These are phyloP conservation scores for Penicillium oxalicum DNA, from an alignment of 2,329 filamentous ascomycete genomes.

Conservation along the genomic window DNA sequence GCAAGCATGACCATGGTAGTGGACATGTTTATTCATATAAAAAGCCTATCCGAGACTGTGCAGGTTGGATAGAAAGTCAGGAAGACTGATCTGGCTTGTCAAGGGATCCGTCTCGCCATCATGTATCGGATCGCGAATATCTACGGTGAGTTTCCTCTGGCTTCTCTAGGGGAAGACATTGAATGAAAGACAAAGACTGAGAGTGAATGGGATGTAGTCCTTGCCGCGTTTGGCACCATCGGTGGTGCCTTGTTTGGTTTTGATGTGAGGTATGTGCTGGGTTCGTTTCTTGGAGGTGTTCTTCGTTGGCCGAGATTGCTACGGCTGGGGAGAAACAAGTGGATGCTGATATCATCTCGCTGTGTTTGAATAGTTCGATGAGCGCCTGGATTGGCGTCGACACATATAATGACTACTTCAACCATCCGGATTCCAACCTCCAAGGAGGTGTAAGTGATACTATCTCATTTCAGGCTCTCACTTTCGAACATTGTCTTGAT, in stretches of 20 bases:
- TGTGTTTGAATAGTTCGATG: constrained; percentile 27
- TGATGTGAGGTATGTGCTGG: constrained; percentile 47
- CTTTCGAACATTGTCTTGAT: too few species aligned
- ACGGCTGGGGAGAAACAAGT: too few species aligned
- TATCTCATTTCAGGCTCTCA: neutral
- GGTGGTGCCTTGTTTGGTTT: constrained; percentile 55
- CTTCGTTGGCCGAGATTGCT: too few species aligned
- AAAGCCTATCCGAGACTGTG: neutral
- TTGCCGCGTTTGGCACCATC: constrained; percentile 52
- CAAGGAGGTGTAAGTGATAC: constrained; percentile 29
- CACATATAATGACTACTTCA: constrained; percentile 52
- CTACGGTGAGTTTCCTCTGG: constrained; percentile 29
- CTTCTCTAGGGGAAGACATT: too few species aligned
- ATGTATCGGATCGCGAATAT: constrained; percentile 44
- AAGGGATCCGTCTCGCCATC: neutral
- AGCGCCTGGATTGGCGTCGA: constrained; percentile 45
- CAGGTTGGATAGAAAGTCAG: neutral
- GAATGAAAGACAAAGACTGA: neutral
- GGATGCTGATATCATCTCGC: neutral
- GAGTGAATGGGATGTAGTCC: constrained; percentile 27
- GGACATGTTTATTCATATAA: constrained; percentile 10
- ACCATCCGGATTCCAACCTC: constrained; percentile 37
- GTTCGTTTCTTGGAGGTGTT: too few species aligned
- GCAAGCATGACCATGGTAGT: constrained; percentile 7
- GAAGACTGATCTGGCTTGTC: neutral